Conservation (phyloP, 1,284 basidiomycete species). For the Ustilago lituana region DNA sequence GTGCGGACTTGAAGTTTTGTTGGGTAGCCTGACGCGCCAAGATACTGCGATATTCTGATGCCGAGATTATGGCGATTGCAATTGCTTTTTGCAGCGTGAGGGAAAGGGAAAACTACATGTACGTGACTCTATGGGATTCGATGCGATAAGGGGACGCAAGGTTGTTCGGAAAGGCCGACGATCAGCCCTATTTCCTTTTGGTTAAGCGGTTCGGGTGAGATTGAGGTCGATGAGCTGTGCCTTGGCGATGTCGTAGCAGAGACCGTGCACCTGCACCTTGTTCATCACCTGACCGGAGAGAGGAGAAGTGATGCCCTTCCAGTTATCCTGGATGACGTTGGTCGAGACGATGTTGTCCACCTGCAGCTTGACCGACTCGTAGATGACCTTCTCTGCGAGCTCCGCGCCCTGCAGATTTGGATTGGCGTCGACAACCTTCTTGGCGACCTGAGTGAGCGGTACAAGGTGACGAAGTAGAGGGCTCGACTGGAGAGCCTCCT, state of each 20-base stretch:
- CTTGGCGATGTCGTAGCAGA: conserved; percentile 57
- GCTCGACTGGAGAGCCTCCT: conserved; percentile 35
- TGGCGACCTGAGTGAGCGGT: conserved; percentile 58
- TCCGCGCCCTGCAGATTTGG: conserved; percentile 23
- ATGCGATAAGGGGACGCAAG: not conserved
- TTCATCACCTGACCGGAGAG: conserved; percentile 60
- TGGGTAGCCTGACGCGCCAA: no score
- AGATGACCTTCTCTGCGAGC: conserved; percentile 47
- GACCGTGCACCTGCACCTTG: conserved; percentile 58
- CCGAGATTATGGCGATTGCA: not conserved
- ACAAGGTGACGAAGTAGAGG: conserved; percentile 59
- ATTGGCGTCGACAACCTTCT: conserved; percentile 40
- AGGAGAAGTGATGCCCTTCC: conserved; percentile 74
- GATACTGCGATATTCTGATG: not conserved
- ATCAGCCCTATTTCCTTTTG: not conserved
- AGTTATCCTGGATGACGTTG: conserved; percentile 76
- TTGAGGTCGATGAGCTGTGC: conserved; percentile 50
- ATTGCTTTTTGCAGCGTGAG: conserved; percentile 3
- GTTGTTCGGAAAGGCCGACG: not conserved
- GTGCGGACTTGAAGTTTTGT: no score
- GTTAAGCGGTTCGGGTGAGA: conserved; percentile 25
- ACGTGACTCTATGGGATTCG: conserved; percentile 7
- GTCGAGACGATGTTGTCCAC: conserved; percentile 78
- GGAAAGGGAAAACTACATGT: conserved; percentile 5
- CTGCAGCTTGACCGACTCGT: conserved; percentile 75